phyloP scores from a whole-genome alignment of 2,329 filamentous ascomycete species.

The Penicillium sp. region DNA sequence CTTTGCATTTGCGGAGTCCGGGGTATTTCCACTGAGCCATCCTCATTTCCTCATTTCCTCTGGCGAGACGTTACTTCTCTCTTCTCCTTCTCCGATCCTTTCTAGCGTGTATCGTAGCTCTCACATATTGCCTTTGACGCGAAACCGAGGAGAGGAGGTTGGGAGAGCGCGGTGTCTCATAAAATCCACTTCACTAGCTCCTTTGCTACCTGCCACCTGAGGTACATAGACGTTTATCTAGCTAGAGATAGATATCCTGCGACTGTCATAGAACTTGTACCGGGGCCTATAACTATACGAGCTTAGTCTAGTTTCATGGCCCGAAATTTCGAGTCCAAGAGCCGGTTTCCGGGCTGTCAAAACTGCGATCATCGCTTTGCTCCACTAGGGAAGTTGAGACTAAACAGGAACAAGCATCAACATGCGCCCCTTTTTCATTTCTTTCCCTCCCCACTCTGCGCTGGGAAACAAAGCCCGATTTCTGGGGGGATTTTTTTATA shows the following conservation, averaged over 20 bases:
- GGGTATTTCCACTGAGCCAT: slow-evolving; percentile 3
- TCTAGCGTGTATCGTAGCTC: neutral
- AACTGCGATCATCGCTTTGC: slow-evolving; percentile 8
- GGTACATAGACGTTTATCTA: neutral
- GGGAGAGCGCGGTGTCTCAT: neutral
- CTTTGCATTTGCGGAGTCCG: slow-evolving; percentile 20
- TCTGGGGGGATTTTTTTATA: neutral
- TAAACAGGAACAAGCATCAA: slow-evolving; percentile 5
- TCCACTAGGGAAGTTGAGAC: slow-evolving; percentile 9
- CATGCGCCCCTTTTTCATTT: neutral
- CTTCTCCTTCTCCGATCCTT: neutral
- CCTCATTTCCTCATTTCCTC: neutral
- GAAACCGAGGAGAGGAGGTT: neutral
- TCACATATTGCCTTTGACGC: neutral
- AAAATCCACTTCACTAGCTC: neutral
- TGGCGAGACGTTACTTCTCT: slow-evolving; percentile 2
- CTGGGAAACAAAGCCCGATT: neutral
- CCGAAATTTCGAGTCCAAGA: neutral
- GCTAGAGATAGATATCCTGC: neutral
- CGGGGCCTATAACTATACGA: neutral
- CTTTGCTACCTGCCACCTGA: neutral
- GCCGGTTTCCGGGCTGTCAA: slow-evolving; percentile 5
- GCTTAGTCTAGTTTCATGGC: neutral
- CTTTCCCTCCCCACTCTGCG: neutral
- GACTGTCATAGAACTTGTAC: neutral